phyloP scores from a whole-genome alignment of 108 stramenopile genomes.

The Cyclostephanos invisitatus region DNA sequence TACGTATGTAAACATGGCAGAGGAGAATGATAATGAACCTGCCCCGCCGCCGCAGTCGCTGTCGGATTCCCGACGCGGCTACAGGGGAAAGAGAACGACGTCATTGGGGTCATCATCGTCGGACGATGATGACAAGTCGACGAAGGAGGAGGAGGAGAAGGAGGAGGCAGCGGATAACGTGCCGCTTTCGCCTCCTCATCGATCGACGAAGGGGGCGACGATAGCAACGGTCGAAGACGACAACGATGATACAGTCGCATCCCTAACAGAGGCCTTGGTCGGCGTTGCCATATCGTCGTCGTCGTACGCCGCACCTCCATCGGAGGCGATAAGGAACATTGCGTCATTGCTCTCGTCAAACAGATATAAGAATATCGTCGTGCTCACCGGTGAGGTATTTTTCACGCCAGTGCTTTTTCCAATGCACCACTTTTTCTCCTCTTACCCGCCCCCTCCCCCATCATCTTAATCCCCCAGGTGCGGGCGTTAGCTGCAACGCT shows the following conservation, averaged over 20 bases:
- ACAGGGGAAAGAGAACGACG: too few species aligned
- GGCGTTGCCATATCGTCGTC: slow-evolving; percentile 17
- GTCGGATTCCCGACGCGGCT: not conserved
- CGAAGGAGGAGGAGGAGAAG: not conserved
- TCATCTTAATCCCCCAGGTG: too few species aligned
- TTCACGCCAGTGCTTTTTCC: not conserved
- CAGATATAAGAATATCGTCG: slow-evolving; percentile 43
- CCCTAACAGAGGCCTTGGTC: slow-evolving; percentile 24
- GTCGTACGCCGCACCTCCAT: not conserved
- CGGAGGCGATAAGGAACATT: slow-evolving; percentile 24
- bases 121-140: not conserved
- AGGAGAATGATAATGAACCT: not conserved
- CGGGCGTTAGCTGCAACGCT: slow-evolving; percentile 75
- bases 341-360: slow-evolving; percentile 38
- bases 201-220: not conserved
- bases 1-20: not conserved
- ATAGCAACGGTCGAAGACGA: not conserved
- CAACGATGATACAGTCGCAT: slow-evolving; percentile 9
- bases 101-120: too few species aligned
- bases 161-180: not conserved
- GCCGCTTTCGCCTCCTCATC: not conserved
- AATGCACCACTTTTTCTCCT: too few species aligned
- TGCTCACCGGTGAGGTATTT: slow-evolving; percentile 22
- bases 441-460: too few species aligned
- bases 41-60: not conserved